phyloP scores from a whole-genome alignment of 2,329 filamentous ascomycete genomes.

The Aspergillus japonicus region DNA sequence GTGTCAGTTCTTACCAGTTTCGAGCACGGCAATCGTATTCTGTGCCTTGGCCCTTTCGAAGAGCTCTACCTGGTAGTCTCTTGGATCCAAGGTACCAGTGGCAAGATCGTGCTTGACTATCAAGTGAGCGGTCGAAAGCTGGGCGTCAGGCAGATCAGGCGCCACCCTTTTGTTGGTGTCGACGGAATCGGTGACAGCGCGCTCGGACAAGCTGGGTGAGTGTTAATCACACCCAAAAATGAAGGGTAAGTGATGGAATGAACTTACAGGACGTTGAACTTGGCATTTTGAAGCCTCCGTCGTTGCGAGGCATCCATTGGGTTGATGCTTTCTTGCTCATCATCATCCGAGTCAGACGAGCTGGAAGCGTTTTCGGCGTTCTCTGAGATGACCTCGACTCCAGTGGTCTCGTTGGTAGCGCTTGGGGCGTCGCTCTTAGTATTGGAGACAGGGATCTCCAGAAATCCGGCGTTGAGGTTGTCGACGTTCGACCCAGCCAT shows the following conservation, averaged over 20 bases:
- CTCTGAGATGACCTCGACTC: not conserved
- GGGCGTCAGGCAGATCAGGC: conserved; percentile 39
- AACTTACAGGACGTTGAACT: conserved; percentile 50
- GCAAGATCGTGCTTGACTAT: conserved; percentile 53
- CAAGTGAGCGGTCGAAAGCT: conserved; percentile 55
- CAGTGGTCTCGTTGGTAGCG: not conserved
- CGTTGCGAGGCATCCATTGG: conserved; percentile 40
- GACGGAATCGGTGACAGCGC: conserved; percentile 44
- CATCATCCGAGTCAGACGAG: conserved; percentile 30
- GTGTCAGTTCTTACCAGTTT: conserved; percentile 62
- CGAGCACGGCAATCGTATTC: conserved; percentile 90
- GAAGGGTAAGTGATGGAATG: not conserved
- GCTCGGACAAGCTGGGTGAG: conserved; percentile 37
- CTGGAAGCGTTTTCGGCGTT: conserved; percentile 10
- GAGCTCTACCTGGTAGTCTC: conserved; percentile 89
- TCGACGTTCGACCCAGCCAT: not conserved
- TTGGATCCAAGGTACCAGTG: conserved; percentile 69
- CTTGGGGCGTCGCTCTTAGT: not conserved
- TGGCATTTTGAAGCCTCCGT: conserved; percentile 52
- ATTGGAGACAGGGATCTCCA: not conserved
- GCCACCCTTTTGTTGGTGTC: conserved; percentile 38
- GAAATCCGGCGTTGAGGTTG: not conserved
- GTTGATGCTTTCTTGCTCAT: conserved; percentile 23
- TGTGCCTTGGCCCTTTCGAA: conserved; percentile 81
- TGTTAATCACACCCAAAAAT: conserved; percentile 8